These are phyloP conservation scores for Fusarium buharicum DNA, from an alignment of 2,329 filamentous ascomycete species.

Conservation along the genomic window DNA sequence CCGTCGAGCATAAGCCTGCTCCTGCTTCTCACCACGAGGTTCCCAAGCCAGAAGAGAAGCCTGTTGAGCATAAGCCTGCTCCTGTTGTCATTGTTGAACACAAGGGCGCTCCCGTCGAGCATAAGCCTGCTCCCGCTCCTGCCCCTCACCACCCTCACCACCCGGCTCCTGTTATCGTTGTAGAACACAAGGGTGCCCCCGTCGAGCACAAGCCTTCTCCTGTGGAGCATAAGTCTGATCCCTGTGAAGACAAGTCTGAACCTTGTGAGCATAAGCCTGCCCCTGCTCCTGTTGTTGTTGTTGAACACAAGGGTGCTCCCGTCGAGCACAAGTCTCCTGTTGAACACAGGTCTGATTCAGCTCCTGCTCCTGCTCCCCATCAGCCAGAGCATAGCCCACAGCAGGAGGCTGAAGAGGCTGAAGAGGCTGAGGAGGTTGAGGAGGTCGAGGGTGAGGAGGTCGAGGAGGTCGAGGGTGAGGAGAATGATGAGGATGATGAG, in stretches of 20 bases:
- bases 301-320: too few relatives aligned
- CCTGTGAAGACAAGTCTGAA: too few relatives aligned
- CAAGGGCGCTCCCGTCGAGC: background rate
- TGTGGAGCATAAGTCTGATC: constrained; percentile 9
- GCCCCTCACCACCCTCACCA: too few relatives aligned
- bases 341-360: too few relatives aligned
- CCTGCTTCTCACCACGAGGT: background rate
- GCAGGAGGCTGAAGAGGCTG: background rate
- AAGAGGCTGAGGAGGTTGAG: background rate
- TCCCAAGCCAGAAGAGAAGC: too few relatives aligned
- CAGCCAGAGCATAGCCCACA: background rate
- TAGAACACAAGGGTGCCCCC: constrained; percentile 9
- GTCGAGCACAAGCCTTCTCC: background rate
- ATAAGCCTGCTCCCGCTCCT: background rate
- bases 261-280: constrained; percentile 3
- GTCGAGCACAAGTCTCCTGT: background rate
- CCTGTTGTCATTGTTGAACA: too few relatives aligned
- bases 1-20: background rate
- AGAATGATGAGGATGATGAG: background rate
- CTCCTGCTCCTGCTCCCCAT: constrained; percentile 11
- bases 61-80: too few relatives aligned
- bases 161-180: background rate
- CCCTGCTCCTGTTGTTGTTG: background rate
- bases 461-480: background rate
- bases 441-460: background rate